Evolutionary conservation across 352 stramenopile species (phyloP).

Genomic region (Globisporangium nunn): DNA sequence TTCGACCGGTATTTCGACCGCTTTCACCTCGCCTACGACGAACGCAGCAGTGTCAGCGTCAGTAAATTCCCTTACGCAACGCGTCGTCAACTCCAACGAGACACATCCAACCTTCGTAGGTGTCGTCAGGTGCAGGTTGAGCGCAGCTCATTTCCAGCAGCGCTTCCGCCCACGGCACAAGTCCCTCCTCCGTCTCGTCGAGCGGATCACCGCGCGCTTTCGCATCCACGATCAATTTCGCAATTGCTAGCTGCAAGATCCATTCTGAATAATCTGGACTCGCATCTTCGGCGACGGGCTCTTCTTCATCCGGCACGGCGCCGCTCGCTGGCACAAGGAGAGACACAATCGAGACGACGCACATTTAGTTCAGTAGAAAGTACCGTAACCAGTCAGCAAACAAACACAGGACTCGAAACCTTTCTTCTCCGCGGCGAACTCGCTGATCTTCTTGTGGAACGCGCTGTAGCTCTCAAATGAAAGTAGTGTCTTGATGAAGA

Average conservation of each 20-base stretch:
- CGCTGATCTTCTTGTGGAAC: slow-evolving; percentile 49
- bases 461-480: slow-evolving; percentile 61
- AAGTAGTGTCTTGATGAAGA: slow-evolving; percentile 68
- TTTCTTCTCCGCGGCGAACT: slow-evolving; percentile 43
- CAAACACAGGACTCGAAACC: slow-evolving; percentile 2
- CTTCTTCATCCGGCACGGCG: neutral
- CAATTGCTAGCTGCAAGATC: slow-evolving; percentile 62
- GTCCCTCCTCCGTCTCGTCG: slow-evolving; percentile 43
- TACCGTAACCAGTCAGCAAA: too few species aligned
- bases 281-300: neutral
- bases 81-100: neutral
- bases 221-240: slow-evolving; percentile 55
- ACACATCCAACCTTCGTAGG: neutral
- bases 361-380: neutral
- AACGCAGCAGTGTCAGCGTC: neutral
- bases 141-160: slow-evolving; percentile 45
- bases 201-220: slow-evolving; percentile 38
- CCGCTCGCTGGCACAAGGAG: slow-evolving; percentile 3
- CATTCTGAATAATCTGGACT: slow-evolving; percentile 37
- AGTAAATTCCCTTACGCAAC: neutral
- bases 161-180: slow-evolving; percentile 56
- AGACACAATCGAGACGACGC: neutral
- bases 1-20: neutral
- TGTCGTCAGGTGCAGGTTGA: slow-evolving; percentile 1
- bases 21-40: slow-evolving; percentile 1